A percentile compares a stretch with the other conserved stretches of the same genome.
phyloP scores from a whole-genome alignment of 2,329 filamentous ascomycete species.

The Diplodia sapinea region DNA sequence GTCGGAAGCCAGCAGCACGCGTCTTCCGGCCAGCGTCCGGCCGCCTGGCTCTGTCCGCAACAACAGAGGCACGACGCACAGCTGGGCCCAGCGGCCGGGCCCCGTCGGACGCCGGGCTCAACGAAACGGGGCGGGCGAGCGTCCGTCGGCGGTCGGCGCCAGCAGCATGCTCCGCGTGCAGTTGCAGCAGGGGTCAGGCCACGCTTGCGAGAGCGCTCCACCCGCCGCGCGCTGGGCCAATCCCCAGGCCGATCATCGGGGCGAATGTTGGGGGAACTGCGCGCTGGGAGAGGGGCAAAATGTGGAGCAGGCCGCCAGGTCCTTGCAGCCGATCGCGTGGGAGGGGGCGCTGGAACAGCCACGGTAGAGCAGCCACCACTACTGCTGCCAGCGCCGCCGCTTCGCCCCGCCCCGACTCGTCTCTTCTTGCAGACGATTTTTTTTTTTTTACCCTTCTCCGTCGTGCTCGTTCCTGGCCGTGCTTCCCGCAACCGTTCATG shows the following conservation, averaged over 20 bases:
- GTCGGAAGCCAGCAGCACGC: background rate
- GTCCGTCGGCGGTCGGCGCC: slow-evolving; percentile 15
- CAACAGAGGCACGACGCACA: background rate
- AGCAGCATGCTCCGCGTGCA: slow-evolving; percentile 4
- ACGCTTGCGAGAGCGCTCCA: background rate
- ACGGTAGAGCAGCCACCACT: slow-evolving; percentile 1
- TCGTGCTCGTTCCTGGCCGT: background rate
- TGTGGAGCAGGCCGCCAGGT: slow-evolving; percentile 12
- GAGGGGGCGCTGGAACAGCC: slow-evolving; percentile 2
- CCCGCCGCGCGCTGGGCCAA: slow-evolving; percentile 4
- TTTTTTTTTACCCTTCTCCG: background rate
- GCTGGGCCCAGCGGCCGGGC: background rate
- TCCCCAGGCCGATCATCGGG: slow-evolving; percentile 25
- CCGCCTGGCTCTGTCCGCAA: background rate
- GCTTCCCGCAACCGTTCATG: slow-evolving; percentile 9
- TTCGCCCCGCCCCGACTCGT: slow-evolving; percentile 1
- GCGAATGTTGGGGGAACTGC: slow-evolving; percentile 25
- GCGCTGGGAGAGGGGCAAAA: slow-evolving; percentile 6
- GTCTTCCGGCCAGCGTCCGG: background rate
- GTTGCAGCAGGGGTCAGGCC: slow-evolving; percentile 23
- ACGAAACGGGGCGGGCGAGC: slow-evolving; percentile 18
- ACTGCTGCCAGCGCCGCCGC: slow-evolving; percentile 3
- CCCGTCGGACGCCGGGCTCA: slow-evolving; percentile 8
- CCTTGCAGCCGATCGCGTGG: slow-evolving; percentile 15
- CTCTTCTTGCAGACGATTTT: background rate